phyloP scores from a whole-genome alignment of 331 rosid genomes.

The Acacia pycnantha region DNA sequence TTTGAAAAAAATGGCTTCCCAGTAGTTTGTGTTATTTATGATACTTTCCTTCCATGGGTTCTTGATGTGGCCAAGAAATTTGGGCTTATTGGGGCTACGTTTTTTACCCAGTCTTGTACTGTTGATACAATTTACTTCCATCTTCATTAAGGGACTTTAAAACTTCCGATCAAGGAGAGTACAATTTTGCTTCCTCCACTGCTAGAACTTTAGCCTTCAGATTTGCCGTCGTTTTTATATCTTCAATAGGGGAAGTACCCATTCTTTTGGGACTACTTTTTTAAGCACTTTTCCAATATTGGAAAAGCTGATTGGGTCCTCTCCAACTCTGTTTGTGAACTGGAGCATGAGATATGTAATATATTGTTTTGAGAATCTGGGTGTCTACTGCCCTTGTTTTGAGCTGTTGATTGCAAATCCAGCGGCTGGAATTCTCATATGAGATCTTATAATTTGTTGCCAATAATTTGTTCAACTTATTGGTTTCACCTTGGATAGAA shows the following conservation, averaged over 20 bases:
- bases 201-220: constrained; percentile 4
- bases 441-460: too few species aligned
- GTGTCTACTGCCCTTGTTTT: too few species aligned
- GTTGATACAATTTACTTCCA: constrained; percentile 38
- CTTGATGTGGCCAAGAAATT: constrained; percentile 46
- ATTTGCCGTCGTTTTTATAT: constrained; percentile 33
- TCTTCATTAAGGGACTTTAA: constrained; percentile 22
- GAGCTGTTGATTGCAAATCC: too few species aligned
- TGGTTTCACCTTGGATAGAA: too few species aligned
- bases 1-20: neutral
- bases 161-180: constrained; percentile 23
- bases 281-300: neutral
- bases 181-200: constrained; percentile 34
- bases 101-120: constrained; percentile 50
- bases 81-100: neutral
- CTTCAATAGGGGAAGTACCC: too few species aligned
- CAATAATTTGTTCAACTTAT: too few species aligned
- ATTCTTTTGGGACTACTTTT: neutral
- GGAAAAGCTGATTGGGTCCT: neutral
- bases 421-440: too few species aligned
- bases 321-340: neutral
- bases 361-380: too few species aligned
- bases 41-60: constrained; percentile 39
- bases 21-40: constrained; percentile 44
- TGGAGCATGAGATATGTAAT: neutral